Evolutionary conservation across 2,329 filamentous ascomycete genomes (phyloP), one percentile per base, ranked within the genome.

Genomic region (Ophiostoma ulmi): DNA sequence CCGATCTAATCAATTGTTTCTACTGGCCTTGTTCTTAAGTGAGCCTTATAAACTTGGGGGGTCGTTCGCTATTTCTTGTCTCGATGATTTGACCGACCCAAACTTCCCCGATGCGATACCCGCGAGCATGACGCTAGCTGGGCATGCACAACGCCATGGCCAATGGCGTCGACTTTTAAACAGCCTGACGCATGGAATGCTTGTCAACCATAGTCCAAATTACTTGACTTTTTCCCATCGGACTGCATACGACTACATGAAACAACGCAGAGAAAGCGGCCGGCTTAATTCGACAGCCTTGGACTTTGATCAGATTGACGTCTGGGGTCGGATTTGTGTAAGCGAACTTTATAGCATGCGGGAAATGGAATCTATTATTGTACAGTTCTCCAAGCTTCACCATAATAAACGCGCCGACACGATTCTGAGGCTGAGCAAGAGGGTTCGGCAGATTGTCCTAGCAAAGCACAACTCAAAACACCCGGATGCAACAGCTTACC

Each of bases 181-280:
- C 26, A 63, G 13, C 22, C 58, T 63, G 26, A 35, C 58, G 8
- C 58, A 63, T 17, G 58, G 58, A 63, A 35, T 63, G 26, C 26
- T 63, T 63, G 26, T 36, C 26, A 58, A 26, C 13, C n/a, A 58
- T 26, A 8, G 1, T 22, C 5, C 31, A 10, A 10, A 26, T 58
- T 1, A 58, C 26, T 7, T 61, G n/a, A 6, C 22, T 1, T 63
- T 63, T 63, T 35, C 14, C 26, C 58, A 63, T 14, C 58, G 26
- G 58, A 63, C 58, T 35, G 58, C 58, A 17, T 63, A 63, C 58
- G 58, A 63, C 26, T 63, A 63, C 58, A 35, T 63, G 26, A 35
- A 35, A 22, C 5, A 63, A 35, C 58, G 58, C 26, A 11, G 22
- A 17, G 22, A 13, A 6, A 13, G 58, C 58, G 58, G 58, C 26